A percentile compares a stretch with the other conserved stretches of the same genome.
phyloP scores from a whole-genome alignment of 768 basidiomycete species.

The Hysterangium stoloniferum region DNA sequence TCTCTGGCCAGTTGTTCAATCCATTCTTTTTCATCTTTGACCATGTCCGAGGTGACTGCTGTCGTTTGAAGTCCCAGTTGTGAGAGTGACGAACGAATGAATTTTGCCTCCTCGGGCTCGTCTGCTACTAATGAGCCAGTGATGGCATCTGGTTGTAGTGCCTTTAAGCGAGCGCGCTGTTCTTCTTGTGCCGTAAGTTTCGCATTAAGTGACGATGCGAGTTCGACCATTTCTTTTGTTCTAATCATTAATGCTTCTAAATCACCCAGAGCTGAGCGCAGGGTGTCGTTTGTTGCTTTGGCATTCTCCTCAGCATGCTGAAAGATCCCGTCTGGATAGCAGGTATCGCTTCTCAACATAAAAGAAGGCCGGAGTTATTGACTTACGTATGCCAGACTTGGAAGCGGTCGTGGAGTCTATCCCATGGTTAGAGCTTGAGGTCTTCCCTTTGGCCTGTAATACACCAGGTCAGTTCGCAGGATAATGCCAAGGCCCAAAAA shows the following conservation, averaged over 20 bases:
- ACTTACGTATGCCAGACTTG: slow-evolving; percentile 10
- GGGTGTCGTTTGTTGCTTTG: slow-evolving; percentile 51
- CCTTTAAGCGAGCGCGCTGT: slow-evolving; percentile 7
- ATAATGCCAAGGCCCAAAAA: slow-evolving; percentile 6
- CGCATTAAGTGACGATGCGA: slow-evolving; percentile 84
- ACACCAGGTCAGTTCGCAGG: background rate
- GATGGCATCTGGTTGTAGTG: slow-evolving; percentile 9
- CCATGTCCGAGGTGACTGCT: slow-evolving; percentile 86
- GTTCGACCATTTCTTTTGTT: slow-evolving; percentile 85
- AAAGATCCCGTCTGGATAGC: slow-evolving; percentile 71
- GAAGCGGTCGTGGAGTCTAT: background rate
- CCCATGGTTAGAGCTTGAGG: slow-evolving; percentile 6
- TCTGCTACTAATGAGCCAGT: slow-evolving; percentile 25
- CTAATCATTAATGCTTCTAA: slow-evolving; percentile 87
- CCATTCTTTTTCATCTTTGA: slow-evolving; percentile 74
- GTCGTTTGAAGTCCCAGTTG: slow-evolving; percentile 78
- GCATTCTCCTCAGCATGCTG: slow-evolving; percentile 63
- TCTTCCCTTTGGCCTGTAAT: slow-evolving; percentile 1
- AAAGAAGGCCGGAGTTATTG: slow-evolving; percentile 19
- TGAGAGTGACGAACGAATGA: slow-evolving; percentile 83
- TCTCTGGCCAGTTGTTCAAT: slow-evolving; percentile 75
- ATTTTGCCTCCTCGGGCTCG: slow-evolving; percentile 76
- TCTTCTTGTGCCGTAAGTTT: slow-evolving; percentile 49
- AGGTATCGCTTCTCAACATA: background rate
- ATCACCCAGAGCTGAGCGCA: slow-evolving; percentile 76